These are phyloP conservation scores for Yarrowia sp. DNA, from an alignment of 805 yeast genomes.

Conservation along the genomic window DNA sequence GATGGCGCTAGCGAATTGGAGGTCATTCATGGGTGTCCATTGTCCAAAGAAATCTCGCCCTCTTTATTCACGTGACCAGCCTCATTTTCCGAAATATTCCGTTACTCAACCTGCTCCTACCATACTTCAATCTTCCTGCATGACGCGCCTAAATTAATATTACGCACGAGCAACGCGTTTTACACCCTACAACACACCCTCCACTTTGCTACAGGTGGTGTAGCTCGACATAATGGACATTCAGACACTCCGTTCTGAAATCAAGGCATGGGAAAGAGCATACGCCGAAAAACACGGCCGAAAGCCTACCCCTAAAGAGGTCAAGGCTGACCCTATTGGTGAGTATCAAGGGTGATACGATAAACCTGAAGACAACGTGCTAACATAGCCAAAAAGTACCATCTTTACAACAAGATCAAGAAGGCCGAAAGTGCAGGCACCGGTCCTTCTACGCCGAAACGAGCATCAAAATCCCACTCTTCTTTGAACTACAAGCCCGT, in stretches of 20 bases:
- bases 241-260: conserved; percentile 41
- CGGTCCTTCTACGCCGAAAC: neutral
- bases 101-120: neutral
- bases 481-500: conserved; percentile 5
- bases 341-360: no score
- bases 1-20: neutral
- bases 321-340: conserved; percentile 40
- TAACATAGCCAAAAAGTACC: conserved; percentile 15
- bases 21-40: neutral
- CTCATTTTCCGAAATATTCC: neutral
- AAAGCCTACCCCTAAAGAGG: conserved; percentile 49
- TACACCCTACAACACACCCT: neutral
- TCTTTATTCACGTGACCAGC: neutral
- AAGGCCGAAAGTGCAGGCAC: neutral
- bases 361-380: no score
- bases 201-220: neutral
- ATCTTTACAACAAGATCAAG: conserved; percentile 1
- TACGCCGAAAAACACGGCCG: conserved; percentile 43
- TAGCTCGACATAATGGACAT: neutral
- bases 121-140: neutral
- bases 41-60: no score
- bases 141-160: conserved; percentile 10
- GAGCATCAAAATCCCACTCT: neutral
- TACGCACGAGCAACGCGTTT: conserved; percentile 4
- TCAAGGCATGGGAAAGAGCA: conserved; percentile 55